Conservation (phyloP, 768 basidiomycete species). For the Amanita polypyramis region DNA sequence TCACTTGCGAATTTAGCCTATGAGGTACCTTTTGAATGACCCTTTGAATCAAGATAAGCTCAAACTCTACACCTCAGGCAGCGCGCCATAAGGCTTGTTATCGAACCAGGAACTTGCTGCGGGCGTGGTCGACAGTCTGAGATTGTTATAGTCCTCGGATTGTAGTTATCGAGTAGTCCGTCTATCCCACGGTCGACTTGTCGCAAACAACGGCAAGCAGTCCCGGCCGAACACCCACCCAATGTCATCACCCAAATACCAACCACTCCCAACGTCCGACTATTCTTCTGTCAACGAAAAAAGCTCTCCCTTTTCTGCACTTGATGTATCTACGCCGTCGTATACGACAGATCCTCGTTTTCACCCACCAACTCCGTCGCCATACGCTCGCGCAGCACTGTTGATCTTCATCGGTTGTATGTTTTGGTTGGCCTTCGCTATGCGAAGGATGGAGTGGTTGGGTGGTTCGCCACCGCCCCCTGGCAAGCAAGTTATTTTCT, state of each 20-base stretch:
- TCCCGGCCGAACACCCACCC: neutral
- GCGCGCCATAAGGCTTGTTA: too few relatives aligned
- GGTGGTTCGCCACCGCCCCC: conserved; percentile 7
- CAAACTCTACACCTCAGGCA: too few relatives aligned
- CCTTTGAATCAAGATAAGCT: too few relatives aligned
- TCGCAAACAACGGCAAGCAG: neutral
- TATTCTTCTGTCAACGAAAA: conserved; percentile 1
- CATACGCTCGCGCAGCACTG: conserved; percentile 40
- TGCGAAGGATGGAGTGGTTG: conserved; percentile 19
- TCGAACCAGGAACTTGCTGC: too few relatives aligned
- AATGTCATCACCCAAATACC: conserved; percentile 11
- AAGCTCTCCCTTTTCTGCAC: neutral
- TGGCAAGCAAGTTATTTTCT: conserved; percentile 4
- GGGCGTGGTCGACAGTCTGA: too few relatives aligned
- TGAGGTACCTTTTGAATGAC: too few relatives aligned
- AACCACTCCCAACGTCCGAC: conserved; percentile 9
- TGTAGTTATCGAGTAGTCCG: too few relatives aligned
- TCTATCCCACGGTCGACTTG: too few relatives aligned
- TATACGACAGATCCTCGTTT: conserved; percentile 33
- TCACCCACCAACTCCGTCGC: conserved; percentile 36
- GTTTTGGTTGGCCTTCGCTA: conserved; percentile 27
- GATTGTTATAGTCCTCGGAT: too few relatives aligned
- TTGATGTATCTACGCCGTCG: conserved; percentile 9
- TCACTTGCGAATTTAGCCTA: too few relatives aligned
- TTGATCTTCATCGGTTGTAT: conserved; percentile 28